phyloP scores from a whole-genome alignment of 768 basidiomycete genomes.

The Candolleomyces eurysporus region DNA sequence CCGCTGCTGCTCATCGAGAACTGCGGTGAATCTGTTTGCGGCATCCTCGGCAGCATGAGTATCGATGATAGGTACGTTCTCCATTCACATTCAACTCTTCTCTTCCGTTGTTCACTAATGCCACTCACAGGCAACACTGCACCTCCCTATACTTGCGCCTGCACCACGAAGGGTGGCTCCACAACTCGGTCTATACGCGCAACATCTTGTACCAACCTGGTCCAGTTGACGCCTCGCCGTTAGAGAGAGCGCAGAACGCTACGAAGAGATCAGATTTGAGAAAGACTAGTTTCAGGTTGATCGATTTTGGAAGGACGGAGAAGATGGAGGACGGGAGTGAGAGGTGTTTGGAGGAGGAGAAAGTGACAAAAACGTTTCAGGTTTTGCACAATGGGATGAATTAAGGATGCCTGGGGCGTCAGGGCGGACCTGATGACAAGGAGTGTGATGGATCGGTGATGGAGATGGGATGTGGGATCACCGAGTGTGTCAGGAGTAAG shows the following conservation, averaged over 20 bases:
- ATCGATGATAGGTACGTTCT: constrained; percentile 36
- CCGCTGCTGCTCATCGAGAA: constrained; percentile 45
- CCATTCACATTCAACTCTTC: neutral
- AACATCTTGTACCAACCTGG: constrained; percentile 39
- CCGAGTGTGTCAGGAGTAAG: too few relatives aligned
- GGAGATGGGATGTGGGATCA: too few relatives aligned
- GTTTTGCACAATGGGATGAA: neutral
- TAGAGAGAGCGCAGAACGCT: constrained; percentile 8
- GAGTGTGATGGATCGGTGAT: too few relatives aligned
- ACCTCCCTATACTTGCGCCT: constrained; percentile 34
- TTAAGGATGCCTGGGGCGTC: too few relatives aligned
- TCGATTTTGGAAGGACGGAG: constrained; percentile 36
- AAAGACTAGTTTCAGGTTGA: constrained; percentile 34
- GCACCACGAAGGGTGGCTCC: constrained; percentile 33
- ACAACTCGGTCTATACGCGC: constrained; percentile 33
- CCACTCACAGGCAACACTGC: constrained; percentile 35
- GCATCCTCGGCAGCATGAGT: constrained; percentile 18
- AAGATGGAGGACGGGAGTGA: neutral
- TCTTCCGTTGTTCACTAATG: neutral
- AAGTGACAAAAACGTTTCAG: neutral
- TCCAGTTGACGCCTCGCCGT: constrained; percentile 19
- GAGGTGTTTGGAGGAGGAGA: neutral
- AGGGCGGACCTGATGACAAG: too few relatives aligned
- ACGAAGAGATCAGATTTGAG: constrained; percentile 6
- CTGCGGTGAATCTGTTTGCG: constrained; percentile 32